Percentiles rank a stretch among this genome's conserved stretches.
Evolutionary conservation across 352 stramenopile species (phyloP).

Genomic region (Phytophthora parvispora): DNA sequence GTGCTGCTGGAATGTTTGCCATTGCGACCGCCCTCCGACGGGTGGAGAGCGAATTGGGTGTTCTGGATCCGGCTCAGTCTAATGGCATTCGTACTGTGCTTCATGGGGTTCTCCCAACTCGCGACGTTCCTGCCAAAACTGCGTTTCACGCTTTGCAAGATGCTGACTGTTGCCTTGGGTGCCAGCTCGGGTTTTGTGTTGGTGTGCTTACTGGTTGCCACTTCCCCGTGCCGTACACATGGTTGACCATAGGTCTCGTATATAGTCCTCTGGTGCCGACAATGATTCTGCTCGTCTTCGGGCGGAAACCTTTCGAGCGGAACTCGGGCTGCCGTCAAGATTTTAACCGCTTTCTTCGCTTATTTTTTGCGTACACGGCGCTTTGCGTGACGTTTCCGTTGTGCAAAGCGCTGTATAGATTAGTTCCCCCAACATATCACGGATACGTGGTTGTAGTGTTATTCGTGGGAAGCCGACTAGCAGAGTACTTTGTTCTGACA

Average conservation of each 20-base stretch:
- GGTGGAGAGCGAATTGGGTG: conserved; percentile 15
- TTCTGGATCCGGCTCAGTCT: conserved; percentile 1
- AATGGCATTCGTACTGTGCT: background rate
- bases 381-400: conserved; percentile 3
- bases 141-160: background rate
- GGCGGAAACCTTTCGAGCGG: background rate
- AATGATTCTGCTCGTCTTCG: background rate
- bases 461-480: conserved; percentile 6
- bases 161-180: background rate
- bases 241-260: background rate
- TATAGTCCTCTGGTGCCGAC: background rate
- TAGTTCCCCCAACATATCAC: background rate
- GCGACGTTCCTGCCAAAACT: background rate
- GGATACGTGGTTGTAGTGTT: background rate
- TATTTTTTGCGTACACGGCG: background rate
- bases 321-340: background rate
- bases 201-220: background rate
- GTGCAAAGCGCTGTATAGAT: conserved; percentile 10
- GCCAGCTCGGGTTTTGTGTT: background rate
- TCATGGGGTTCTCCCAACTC: background rate
- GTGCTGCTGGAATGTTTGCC: conserved; percentile 9
- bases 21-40: conserved; percentile 2
- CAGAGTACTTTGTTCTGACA: background rate
- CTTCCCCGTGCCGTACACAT: conserved; percentile 6
- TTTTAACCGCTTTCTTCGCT: background rate